Base-by-base conservation (phyloP, 192 early-diverging fungal genomes). In the Coemansia sp. region DNA sequence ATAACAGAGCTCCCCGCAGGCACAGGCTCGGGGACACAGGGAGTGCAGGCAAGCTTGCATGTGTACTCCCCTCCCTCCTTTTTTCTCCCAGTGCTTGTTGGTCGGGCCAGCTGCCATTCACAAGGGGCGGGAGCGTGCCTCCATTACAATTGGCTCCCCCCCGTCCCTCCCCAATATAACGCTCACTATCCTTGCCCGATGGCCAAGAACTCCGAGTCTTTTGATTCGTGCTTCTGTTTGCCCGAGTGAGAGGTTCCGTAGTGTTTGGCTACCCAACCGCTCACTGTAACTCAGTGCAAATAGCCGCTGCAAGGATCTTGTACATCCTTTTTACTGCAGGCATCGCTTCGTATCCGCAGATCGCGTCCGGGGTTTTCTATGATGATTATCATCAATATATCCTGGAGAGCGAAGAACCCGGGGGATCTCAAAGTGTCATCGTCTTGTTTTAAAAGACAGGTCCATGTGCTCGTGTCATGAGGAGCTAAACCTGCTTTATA, bases 1-100 rank as follows among this genome's bases (percentile, higher is more conserved):
- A 55, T 31, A 21, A 48, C 46, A 31, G 51, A 55, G 51, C 51
- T 31, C 51, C 51, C 51, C 51, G 51, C 51, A 55, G 27, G 51
- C 51, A 8, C n/a, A 19, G 3, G 1, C 45, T 19, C 6, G 45
- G n/a, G 41, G 45, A 21, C 45, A n/a, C n/a, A 46, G 50, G 50
- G 51, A 29, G 14, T 27, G 25, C 51, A 55, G 48, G 14, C 42
- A 17, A 44, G 39, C 12, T 15, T 42, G 39, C 44, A 5, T n/a
- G 46, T 48, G 46, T 21, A 9, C 6, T 48, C 15, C 46, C 7
- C 51, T 25, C 51, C 23, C 25, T 14, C 51, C 25, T 41, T 3
- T 41, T 41, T 31, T 31, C 27, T 3, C 34, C 34, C 27, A 3
- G 51, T 29, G 25, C 51, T 29, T 55, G 11, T 55, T 48, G 46